A percentile compares a stretch with the other conserved stretches of the same genome.
Evolutionary conservation across 1,284 basidiomycete species (phyloP).

Genomic region (Gomphus sp.): DNA sequence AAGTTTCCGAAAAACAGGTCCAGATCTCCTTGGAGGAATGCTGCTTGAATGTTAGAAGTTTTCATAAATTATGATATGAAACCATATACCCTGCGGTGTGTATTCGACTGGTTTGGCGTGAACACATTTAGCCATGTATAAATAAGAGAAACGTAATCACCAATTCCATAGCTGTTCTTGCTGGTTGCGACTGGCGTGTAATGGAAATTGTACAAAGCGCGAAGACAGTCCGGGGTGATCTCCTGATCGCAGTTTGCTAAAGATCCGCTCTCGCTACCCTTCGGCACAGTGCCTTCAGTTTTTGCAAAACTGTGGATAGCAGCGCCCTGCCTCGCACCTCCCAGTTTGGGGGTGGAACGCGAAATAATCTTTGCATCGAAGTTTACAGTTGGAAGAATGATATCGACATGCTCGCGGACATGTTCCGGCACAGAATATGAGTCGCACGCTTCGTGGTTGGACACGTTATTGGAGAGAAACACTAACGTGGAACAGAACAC

Average conservation of each 20-base stretch:
- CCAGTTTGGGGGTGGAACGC: constrained; percentile 1
- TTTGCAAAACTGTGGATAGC: background rate
- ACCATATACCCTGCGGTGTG: constrained; percentile 27
- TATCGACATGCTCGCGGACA: constrained; percentile 34
- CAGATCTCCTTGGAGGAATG: constrained; percentile 34
- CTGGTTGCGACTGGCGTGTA: constrained; percentile 30
- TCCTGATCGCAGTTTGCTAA: constrained; percentile 28
- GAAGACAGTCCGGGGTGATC: constrained; percentile 38
- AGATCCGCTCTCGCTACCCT: background rate
- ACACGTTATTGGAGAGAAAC: background rate
- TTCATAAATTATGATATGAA: background rate
- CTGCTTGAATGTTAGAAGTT: background rate
- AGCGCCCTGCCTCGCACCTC: background rate
- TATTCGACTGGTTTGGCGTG: constrained; percentile 32
- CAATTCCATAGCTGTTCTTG: constrained; percentile 42
- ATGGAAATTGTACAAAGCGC: constrained; percentile 34
- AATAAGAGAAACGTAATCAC: constrained; percentile 18
- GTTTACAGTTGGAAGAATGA: constrained; percentile 40
- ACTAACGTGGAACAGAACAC: background rate
- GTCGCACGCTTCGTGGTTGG: constrained; percentile 25
- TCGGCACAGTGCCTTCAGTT: background rate
- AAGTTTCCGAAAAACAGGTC: constrained; percentile 33
- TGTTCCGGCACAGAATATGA: constrained; percentile 36
- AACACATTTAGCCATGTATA: background rate
- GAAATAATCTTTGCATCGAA: constrained; percentile 21